Percentiles rank a stretch among this genome's conserved stretches.
Conservation (phyloP, 441 rosid species). For the Bruguiera hainesii region DNA sequence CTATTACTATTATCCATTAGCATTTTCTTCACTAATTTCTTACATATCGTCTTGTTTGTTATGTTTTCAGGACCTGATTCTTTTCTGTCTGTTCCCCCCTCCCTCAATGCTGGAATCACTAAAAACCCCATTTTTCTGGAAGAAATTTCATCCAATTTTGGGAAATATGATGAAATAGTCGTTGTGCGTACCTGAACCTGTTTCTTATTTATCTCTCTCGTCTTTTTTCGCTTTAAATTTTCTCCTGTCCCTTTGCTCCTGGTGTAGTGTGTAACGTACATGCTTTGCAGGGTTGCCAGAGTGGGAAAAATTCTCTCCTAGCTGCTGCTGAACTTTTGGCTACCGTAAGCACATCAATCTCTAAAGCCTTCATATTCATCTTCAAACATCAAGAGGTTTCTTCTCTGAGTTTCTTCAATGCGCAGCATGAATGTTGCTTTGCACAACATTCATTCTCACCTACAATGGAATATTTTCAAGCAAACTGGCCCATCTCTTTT, state of each 20-base stretch:
- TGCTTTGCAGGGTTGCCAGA: constrained; percentile 63
- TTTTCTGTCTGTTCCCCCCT: neutral
- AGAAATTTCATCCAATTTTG: constrained; percentile 55
- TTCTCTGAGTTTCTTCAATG: too few species aligned
- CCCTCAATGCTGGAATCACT: constrained; percentile 48
- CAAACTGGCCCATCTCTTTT: too few species aligned
- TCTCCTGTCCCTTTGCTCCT: neutral
- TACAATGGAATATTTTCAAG: too few species aligned
- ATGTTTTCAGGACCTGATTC: neutral
- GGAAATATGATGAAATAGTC: constrained; percentile 74
- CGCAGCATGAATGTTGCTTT: too few species aligned
- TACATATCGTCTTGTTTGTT: too few species aligned
- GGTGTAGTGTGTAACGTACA: neutral
- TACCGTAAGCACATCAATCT: constrained; percentile 49
- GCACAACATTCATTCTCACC: too few species aligned
- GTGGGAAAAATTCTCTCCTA: constrained; percentile 68
- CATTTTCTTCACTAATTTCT: too few species aligned
- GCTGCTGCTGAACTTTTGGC: constrained; percentile 78
- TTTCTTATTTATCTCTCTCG: neutral
- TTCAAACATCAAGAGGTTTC: constrained; percentile 9
- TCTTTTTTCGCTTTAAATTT: too few species aligned
- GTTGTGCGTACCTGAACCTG: constrained; percentile 40
- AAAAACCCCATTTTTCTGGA: constrained; percentile 61
- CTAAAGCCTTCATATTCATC: neutral
- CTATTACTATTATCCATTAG: too few species aligned